phyloP scores from a whole-genome alignment of 768 basidiomycete genomes.

The Suillus spraguei region DNA sequence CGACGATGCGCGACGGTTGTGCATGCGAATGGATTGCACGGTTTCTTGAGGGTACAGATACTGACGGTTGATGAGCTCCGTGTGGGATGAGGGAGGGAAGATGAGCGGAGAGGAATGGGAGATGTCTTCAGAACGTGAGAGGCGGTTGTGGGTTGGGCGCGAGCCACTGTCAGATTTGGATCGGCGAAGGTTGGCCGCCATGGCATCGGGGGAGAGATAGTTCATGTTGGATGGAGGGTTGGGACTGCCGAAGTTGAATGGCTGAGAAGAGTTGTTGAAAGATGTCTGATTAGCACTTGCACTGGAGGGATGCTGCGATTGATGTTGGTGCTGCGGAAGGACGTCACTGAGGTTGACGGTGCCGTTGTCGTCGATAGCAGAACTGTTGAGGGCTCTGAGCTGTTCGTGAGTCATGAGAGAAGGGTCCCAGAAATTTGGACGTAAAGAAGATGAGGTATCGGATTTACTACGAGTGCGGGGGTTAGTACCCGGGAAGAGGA shows the following conservation, averaged over 20 bases:
- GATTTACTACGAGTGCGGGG: constrained; percentile 59
- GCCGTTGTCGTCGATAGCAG: constrained; percentile 41
- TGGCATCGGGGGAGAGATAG: constrained; percentile 39
- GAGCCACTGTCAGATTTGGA: constrained; percentile 48
- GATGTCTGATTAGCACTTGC: constrained; percentile 27
- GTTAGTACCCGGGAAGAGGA: constrained; percentile 40
- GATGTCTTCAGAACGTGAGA: constrained; percentile 67
- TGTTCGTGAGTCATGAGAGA: constrained; percentile 40
- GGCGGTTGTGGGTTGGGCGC: constrained; percentile 48
- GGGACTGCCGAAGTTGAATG: constrained; percentile 37
- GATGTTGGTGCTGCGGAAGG: constrained; percentile 31
- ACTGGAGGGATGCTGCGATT: constrained; percentile 28
- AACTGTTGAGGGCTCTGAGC: constrained; percentile 34
- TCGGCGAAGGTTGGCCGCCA: constrained; percentile 45
- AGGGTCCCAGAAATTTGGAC: constrained; percentile 56
- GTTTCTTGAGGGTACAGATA: constrained; percentile 45
- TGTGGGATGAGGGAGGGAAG: constrained; percentile 40
- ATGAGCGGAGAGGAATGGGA: constrained; percentile 31
- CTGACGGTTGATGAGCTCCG: constrained; percentile 45
- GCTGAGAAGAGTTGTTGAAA: constrained; percentile 30
- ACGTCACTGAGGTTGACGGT: constrained; percentile 34
- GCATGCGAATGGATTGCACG: constrained; percentile 40
- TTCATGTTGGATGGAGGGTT: constrained; percentile 38
- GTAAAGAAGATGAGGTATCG: constrained; percentile 51
- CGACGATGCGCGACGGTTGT: constrained; percentile 44